These are phyloP conservation scores for Lasiodiplodia gonubiensis DNA, from an alignment of 2,329 filamentous ascomycete genomes.

Conservation along the genomic window DNA sequence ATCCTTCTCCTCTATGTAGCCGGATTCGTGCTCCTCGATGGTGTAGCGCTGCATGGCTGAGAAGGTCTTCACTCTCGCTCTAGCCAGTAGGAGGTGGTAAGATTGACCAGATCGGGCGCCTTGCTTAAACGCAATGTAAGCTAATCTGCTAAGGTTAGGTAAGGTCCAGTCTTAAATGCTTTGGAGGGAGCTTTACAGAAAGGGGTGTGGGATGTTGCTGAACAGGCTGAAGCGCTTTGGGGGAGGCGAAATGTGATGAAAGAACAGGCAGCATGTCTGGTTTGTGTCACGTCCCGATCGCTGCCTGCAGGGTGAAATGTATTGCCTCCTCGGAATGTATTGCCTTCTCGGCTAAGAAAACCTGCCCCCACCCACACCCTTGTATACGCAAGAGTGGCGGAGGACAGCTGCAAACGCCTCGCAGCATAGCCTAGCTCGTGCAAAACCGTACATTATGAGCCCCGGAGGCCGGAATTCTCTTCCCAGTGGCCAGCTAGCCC, in stretches of 20 bases:
- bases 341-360: not conserved
- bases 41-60: not conserved
- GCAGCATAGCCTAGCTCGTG: not conserved
- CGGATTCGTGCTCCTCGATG: slow-evolving; percentile 14
- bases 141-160: not conserved
- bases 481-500: too few relatives aligned
- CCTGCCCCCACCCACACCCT: not conserved
- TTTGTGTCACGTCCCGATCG: not conserved
- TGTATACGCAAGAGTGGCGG: not conserved
- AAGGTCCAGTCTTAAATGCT: not conserved
- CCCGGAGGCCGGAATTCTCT: not conserved
- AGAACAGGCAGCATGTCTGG: not conserved
- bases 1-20: slow-evolving; percentile 3
- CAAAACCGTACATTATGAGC: slow-evolving; percentile 2
- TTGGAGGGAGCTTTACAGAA: not conserved
- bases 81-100: not conserved
- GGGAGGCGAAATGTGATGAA: not conserved
- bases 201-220: not conserved
- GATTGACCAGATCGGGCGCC: not conserved
- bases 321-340: too few relatives aligned
- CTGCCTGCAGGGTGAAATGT: not conserved
- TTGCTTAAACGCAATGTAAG: not conserved
- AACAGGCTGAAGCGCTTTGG: not conserved
- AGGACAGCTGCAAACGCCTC: not conserved
- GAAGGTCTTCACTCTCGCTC: not conserved